Evolutionary conservation across 805 yeast species (phyloP).

Genomic region (Kodamaea neixiangensis): DNA sequence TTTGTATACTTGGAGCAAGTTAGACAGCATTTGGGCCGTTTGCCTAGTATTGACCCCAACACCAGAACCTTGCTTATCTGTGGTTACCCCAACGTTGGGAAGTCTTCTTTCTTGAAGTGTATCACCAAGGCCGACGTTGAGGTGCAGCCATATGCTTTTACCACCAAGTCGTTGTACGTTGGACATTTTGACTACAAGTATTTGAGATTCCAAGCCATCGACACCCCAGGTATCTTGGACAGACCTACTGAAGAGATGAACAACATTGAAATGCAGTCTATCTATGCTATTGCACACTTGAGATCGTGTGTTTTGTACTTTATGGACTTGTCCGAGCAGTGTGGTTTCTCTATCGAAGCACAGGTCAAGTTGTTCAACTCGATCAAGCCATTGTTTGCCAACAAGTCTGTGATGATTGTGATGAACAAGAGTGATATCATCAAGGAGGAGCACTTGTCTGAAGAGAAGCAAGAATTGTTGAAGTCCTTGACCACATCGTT

Average conservation of each 20-base stretch:
- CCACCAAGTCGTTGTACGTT: conserved; percentile 94
- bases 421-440: conserved; percentile 94
- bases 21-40: conserved; percentile 97
- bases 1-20: conserved; percentile 94
- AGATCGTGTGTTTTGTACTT: conserved; percentile 95
- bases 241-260: conserved; percentile 99
- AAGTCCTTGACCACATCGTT: conserved; percentile 56
- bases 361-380: conserved; percentile 97
- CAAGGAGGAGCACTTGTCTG: conserved; percentile 78
- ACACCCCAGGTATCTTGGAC: conserved; percentile 98
- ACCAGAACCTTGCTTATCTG: conserved; percentile 96
- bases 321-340: conserved; percentile 98
- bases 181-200: conserved; percentile 99
- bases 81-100: conserved; percentile 99
- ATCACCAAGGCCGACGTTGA: conserved; percentile 98
- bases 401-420: conserved; percentile 93
- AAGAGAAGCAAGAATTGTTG: conserved; percentile 70
- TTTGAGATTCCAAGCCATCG: conserved; percentile 97
- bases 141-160: conserved; percentile 99
- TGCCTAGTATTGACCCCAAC: conserved; percentile 97
- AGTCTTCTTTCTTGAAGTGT: conserved; percentile 89
- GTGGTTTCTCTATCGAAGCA: conserved; percentile 96
- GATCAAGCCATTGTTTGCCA: conserved; percentile 95
- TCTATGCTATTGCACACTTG: conserved; percentile 97
- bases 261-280: conserved; percentile 99